These are phyloP conservation scores for Dryadomyces sulphureus DNA, from an alignment of 2,329 filamentous ascomycete species.

Conservation along the genomic window DNA sequence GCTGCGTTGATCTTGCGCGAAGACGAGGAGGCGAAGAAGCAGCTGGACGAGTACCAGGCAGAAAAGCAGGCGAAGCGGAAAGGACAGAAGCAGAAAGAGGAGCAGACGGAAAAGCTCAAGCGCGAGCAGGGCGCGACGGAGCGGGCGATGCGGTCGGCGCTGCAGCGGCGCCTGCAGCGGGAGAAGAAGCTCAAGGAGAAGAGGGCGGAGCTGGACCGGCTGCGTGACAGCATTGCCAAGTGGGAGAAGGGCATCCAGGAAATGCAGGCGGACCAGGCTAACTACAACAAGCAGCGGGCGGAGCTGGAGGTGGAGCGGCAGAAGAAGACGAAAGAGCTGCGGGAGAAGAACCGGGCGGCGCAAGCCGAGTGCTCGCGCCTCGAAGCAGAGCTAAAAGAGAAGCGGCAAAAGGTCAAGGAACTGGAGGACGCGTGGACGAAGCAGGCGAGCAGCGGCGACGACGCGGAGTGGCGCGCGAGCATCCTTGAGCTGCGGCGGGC, in stretches of 20 bases:
- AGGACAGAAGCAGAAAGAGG: slow-evolving; percentile 76
- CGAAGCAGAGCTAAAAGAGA: slow-evolving; percentile 60
- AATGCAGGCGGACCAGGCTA: slow-evolving; percentile 40
- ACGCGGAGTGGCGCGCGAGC: slow-evolving; percentile 38
- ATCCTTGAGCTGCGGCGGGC: slow-evolving; percentile 37
- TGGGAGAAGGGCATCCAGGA: slow-evolving; percentile 50
- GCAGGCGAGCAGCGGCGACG: slow-evolving; percentile 44
- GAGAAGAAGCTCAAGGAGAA: slow-evolving; percentile 59
- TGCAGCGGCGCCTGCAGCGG: slow-evolving; percentile 64
- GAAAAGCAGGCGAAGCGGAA: slow-evolving; percentile 70
- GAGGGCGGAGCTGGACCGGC: slow-evolving; percentile 50
- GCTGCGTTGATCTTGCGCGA: slow-evolving; percentile 56
- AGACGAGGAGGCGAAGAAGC: slow-evolving; percentile 52
- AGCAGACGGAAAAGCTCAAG: slow-evolving; percentile 71
- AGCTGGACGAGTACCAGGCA: slow-evolving; percentile 52
- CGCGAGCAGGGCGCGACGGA: slow-evolving; percentile 69
- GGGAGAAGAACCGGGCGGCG: slow-evolving; percentile 40
- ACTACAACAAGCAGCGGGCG: slow-evolving; percentile 38
- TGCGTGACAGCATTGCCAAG: slow-evolving; percentile 53
- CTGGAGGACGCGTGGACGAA: slow-evolving; percentile 57
- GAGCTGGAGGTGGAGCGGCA: slow-evolving; percentile 36
- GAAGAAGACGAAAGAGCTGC: slow-evolving; percentile 34
- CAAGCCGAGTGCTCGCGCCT: slow-evolving; percentile 50
- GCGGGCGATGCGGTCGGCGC: slow-evolving; percentile 64
- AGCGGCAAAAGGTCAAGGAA: slow-evolving; percentile 55